Evolutionary conservation across 176 grass and related monocot species (phyloP).

Genomic region (Urochloa ruziziensis): DNA sequence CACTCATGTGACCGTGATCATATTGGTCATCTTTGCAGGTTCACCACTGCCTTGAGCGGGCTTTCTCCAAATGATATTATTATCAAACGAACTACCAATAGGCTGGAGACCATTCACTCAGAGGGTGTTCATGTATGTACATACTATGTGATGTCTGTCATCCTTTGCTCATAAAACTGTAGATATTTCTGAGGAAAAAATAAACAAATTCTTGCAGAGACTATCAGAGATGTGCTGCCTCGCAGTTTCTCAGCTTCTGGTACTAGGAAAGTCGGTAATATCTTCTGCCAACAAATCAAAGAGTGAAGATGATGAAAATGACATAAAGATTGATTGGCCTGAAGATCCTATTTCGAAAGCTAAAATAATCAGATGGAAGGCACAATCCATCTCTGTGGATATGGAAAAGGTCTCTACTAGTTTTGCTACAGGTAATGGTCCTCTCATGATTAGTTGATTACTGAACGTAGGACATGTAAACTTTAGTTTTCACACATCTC

Average conservation of each 20-base stretch:
- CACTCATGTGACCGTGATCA: neutral
- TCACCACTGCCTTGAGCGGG: constrained; percentile 66
- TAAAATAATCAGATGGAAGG: constrained; percentile 88
- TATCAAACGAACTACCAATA: constrained; percentile 81
- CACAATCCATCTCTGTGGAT: constrained; percentile 68
- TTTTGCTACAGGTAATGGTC: constrained; percentile 71
- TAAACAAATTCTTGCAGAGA: constrained; percentile 56
- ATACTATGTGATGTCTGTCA: constrained; percentile 10
- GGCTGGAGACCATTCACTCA: constrained; percentile 89
- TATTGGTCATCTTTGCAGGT: constrained; percentile 47
- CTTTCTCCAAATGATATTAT: constrained; percentile 89
- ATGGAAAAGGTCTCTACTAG: constrained; percentile 76
- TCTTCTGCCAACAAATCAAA: constrained; percentile 63
- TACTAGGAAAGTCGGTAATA: constrained; percentile 85
- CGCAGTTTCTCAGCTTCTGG: constrained; percentile 85
- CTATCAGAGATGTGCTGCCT: constrained; percentile 91
- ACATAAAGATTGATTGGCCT: constrained; percentile 81
- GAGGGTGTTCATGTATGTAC: constrained; percentile 92
- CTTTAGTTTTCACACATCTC: constrained; percentile 17
- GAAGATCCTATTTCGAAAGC: constrained; percentile 84
- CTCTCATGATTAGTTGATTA: neutral
- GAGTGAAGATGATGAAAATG: constrained; percentile 55
- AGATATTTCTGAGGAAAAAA: constrained; percentile 9
- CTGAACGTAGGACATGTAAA: neutral
- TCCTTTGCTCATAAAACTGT: constrained; percentile 29